Base-by-base conservation (phyloP, 2,329 filamentous ascomycete species). In the Coniochaeta sp. region DNA sequence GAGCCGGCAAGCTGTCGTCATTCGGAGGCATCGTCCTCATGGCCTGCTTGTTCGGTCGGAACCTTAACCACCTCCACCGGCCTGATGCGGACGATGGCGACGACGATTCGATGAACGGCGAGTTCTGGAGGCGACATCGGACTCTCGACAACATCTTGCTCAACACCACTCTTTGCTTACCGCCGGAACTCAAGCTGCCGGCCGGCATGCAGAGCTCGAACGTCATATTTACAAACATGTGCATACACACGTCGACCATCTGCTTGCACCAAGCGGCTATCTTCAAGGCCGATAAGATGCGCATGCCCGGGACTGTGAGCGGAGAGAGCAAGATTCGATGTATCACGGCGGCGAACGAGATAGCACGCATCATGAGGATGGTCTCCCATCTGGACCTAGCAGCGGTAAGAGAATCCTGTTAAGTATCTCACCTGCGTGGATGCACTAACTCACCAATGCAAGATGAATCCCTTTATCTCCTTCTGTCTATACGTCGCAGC, bases 191-290 rank as follows among this genome's bases (percentile, higher is more conserved):
- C 34, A 91, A 93, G 66, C 78, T 98, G 34, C 92, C 95, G 0
- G 76, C 77, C 17, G 91, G 91, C 0, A 76, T 96, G 36, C 77
- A 80, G 17, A 89, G 93, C 68, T 83, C 92, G 3, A 98, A 97
- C 64, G 86, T 93, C 59, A 86, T 98, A 5, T 98, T 97, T 71
- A 86, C 90, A 61, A 98, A 98, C 68, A 96, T 99, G 91, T 92
- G 90, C 70, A 91, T 99, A 34, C 93, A 98, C 71, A 96, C 95
- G 0, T 96, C 93, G 1, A 92, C 91, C 1, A 98, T 99, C 59
- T 98, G 93, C 72, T 79, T 99, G n/a, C 95, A 99, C 69, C 95
- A 99, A 76, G 95, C 93, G 2, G 95, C 95, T 28, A 98, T 99
- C 22, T 97, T 93, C 81, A 98, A 97, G 72, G 92, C 93, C 0